A percentile compares a stretch with the other conserved stretches of the same genome.
These are phyloP conservation scores for Coemansia sp. DNA, from an alignment of 192 early-diverging fungal genomes.

Conservation along the genomic window DNA sequence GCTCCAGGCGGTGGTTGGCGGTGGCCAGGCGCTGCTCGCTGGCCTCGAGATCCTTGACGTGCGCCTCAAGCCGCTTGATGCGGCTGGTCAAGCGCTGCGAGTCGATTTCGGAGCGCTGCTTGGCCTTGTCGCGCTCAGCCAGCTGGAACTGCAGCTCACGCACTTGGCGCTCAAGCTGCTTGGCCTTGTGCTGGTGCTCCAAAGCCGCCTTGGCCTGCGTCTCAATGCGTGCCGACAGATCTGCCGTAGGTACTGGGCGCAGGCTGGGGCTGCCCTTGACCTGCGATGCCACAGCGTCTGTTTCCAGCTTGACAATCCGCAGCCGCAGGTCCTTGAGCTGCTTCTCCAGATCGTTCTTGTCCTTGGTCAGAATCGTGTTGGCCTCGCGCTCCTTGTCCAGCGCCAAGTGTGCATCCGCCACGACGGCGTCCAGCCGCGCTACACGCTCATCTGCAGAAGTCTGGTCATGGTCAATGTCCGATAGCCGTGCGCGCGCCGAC, in stretches of 20 bases:
- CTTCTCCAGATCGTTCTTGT: slow-evolving; percentile 76
- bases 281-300: slow-evolving; percentile 59
- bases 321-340: slow-evolving; percentile 75
- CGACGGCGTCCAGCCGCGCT: slow-evolving; percentile 46
- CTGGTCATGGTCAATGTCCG: slow-evolving; percentile 70
- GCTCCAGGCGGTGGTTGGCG: slow-evolving; percentile 49
- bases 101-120: slow-evolving; percentile 71
- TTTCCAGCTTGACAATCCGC: slow-evolving; percentile 75
- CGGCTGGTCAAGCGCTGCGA: slow-evolving; percentile 59
- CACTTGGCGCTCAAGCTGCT: slow-evolving; percentile 68
- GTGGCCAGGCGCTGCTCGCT: slow-evolving; percentile 38
- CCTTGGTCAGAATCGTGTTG: slow-evolving; percentile 73
- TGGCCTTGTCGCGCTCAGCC: slow-evolving; percentile 76
- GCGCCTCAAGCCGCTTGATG: slow-evolving; percentile 47
- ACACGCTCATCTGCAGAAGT: slow-evolving; percentile 65
- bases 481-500: slow-evolving; percentile 67
- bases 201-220: slow-evolving; percentile 44
- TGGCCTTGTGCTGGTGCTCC: slow-evolving; percentile 45
- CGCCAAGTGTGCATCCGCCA: slow-evolving; percentile 56
- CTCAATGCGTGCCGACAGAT: slow-evolving; percentile 37
- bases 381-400: slow-evolving; percentile 65
- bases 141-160: slow-evolving; percentile 86
- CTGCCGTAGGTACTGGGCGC: slow-evolving; percentile 37
- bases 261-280: slow-evolving; percentile 56
- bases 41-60: slow-evolving; percentile 44